Base-by-base conservation (phyloP, 148 eudicot genomes). In the Gaultheria prostrata region DNA sequence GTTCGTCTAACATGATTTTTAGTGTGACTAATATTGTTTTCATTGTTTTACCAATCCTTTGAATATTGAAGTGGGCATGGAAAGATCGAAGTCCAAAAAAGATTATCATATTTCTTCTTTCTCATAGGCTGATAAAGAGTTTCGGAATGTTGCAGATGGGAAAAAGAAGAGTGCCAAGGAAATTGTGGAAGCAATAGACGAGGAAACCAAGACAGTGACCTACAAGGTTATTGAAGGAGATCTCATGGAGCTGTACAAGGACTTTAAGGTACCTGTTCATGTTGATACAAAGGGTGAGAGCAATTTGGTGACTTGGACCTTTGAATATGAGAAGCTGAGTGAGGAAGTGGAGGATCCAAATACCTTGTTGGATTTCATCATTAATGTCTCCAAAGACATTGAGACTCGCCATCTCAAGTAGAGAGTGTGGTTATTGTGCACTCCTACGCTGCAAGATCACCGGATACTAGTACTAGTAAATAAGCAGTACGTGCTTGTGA, bases 321-420 rank as follows among this genome's bases (percentile, higher is more conserved):
- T 83, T 5, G 88, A 86, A 24, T 86, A 83, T 43, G 88, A 83
- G 88, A 86, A 83, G 73, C 67, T 73, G 83, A 73, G 65, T 8
- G 81, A 75, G 9, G 17, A 26, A 30, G 82, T 77, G 4, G 57
- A 67, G 14, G 83, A 86, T 71, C 87, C 85, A 15, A 20, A 2
- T 0, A 14, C 75, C 4, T 11, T 63, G 15, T 28, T 82, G 79
- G 82, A 86, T 26, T 51, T 76, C 18, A 1, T 2, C 12, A 18
- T 24, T 78, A 3, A 4, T 15, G 14, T 78, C 35, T 32, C 77
- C 77, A 65, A 67, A 39, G 85, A 83, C 43, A 83, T 83, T 35
- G 85, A 83, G 48, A 21, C 82, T 50, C 82, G 57, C 46, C 85
- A 77, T 67, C 76, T 77, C 63, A 45, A 49, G 11, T 35, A 49